Evolutionary conservation across 2,329 filamentous ascomycete species (phyloP).

Genomic region (Leptographium procerum): DNA sequence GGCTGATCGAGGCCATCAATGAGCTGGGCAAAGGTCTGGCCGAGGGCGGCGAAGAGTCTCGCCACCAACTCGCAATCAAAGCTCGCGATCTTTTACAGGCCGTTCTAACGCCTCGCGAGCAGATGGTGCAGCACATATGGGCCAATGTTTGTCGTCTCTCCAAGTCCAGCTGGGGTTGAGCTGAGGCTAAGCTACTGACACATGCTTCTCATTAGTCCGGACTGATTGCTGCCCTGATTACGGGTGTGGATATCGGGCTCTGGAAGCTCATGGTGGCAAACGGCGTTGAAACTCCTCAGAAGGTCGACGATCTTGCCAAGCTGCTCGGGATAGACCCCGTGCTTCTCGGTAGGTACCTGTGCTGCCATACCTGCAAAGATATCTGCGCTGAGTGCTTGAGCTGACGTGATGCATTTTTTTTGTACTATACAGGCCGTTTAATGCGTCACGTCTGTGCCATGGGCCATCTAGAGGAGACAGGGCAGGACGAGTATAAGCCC

Average conservation of each 20-base stretch:
- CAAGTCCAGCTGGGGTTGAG: not conserved
- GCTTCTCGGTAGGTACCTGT: constrained; percentile 14
- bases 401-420: not conserved
- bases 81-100: constrained; percentile 3
- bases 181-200: no score
- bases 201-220: not conserved
- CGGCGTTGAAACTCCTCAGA: constrained; percentile 19
- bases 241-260: constrained; percentile 24
- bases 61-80: constrained; percentile 4
- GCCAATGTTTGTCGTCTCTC: constrained; percentile 4
- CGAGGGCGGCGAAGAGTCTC: constrained; percentile 5
- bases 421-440: constrained; percentile 13
- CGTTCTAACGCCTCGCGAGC: constrained; percentile 6
- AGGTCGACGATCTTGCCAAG: constrained; percentile 19
- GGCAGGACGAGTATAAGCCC: constrained; percentile 20
- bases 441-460: constrained; percentile 24
- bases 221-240: constrained; percentile 1
- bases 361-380: no score
- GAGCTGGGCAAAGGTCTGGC: not conserved
- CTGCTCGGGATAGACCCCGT: constrained; percentile 15
- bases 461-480: constrained; percentile 24
- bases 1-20: constrained; percentile 6
- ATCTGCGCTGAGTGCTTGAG: no score
- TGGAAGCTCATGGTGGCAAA: constrained; percentile 23
- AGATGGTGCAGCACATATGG: constrained; percentile 9